A percentile compares a stretch with the other conserved stretches of the same genome.
Evolutionary conservation across 352 stramenopile genomes (phyloP).

Genomic region (Pythium brassicae): DNA sequence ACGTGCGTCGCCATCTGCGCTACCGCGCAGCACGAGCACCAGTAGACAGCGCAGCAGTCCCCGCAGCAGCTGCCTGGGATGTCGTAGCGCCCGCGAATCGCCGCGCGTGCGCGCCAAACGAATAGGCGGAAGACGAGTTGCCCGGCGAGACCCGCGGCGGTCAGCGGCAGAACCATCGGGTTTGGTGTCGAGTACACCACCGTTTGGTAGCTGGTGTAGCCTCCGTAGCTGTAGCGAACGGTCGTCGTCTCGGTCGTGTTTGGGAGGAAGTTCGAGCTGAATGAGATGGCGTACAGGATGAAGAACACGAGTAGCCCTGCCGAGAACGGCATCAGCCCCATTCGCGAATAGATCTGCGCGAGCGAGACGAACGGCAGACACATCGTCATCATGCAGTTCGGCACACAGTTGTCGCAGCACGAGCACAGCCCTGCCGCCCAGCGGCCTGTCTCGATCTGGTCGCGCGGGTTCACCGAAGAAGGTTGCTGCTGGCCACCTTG

Average conservation of each 20-base stretch:
- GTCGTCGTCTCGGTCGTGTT: background rate
- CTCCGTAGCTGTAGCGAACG: background rate
- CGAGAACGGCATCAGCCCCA: slow-evolving; percentile 6
- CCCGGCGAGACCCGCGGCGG: background rate
- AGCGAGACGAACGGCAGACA: slow-evolving; percentile 23
- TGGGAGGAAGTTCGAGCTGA: background rate
- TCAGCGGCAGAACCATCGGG: background rate
- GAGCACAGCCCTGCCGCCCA: slow-evolving; percentile 18
- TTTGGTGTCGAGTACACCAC: background rate
- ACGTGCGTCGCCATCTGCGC: slow-evolving; percentile 30
- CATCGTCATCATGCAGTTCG: slow-evolving; percentile 24
- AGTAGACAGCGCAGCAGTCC: slow-evolving; percentile 12
- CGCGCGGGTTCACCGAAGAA: background rate
- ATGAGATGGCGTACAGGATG: background rate
- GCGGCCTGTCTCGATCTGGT: slow-evolving; percentile 3
- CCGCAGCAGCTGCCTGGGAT: slow-evolving; percentile 15
- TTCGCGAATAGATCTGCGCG: slow-evolving; percentile 19
- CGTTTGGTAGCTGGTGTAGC: background rate
- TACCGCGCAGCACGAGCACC: slow-evolving; percentile 25
- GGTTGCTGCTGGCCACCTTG: background rate
- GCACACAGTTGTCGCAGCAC: slow-evolving; percentile 20
- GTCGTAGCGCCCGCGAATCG: slow-evolving; percentile 15
- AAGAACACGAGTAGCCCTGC: slow-evolving; percentile 11
- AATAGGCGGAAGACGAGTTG: slow-evolving; percentile 4
- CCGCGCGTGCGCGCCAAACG: slow-evolving; percentile 7